Conservation (phyloP, 352 stramenopile species). For the Phytophthora constricta region DNA sequence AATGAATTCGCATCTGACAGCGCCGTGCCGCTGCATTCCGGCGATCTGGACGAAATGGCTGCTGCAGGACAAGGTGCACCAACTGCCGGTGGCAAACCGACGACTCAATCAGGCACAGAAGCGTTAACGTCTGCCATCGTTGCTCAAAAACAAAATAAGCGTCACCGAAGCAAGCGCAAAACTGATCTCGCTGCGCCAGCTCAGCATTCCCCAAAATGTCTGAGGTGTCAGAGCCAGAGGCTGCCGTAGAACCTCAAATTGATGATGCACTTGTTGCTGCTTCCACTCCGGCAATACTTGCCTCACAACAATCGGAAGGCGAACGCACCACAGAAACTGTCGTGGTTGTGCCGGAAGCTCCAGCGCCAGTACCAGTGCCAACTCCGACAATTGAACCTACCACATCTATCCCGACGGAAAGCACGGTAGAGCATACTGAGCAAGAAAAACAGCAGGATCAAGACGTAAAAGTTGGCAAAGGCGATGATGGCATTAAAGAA, state of each 20-base stretch:
- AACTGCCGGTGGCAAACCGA: no score
- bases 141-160: neutral
- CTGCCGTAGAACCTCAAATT: conserved; percentile 1
- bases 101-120: neutral
- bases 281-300: neutral
- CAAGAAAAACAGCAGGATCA: conserved; percentile 8
- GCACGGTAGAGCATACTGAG: neutral
- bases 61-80: no score
- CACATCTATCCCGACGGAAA: neutral
- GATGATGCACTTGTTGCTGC: neutral
- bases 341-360: no score
- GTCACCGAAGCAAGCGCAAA: neutral
- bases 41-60: no score
- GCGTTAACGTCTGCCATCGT: neutral
- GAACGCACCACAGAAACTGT: conserved; percentile 30
- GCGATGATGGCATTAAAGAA: neutral
- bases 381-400: neutral
- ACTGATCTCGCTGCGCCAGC: neutral
- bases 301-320: conserved; percentile 26
- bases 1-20: no score
- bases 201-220: neutral
- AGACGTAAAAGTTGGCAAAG: neutral
- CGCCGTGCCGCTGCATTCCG: no score
- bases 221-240: conserved; percentile 3
- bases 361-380: no score